Conservation (phyloP, 1,139 yeast species). For the Zygoascus meyerae region DNA sequence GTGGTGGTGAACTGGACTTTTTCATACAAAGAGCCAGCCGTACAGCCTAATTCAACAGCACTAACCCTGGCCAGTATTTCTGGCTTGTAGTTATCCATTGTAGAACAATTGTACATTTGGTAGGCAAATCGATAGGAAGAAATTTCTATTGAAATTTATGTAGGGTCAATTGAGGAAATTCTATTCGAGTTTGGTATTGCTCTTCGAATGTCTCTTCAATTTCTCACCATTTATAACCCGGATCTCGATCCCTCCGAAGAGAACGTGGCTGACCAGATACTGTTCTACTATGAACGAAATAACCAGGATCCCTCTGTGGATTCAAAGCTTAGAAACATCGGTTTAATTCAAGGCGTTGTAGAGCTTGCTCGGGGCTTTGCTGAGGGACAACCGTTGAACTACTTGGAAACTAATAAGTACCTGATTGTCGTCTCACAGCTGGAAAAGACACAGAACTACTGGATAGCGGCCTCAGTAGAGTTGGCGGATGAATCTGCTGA, state of each 20-base stretch:
- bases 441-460: slow-evolving; percentile 25
- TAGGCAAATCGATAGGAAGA: too few relatives aligned
- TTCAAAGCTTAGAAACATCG: slow-evolving; percentile 26
- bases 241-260: slow-evolving; percentile 25
- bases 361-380: slow-evolving; percentile 28
- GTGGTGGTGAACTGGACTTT: too few relatives aligned
- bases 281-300: slow-evolving; percentile 24
- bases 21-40: too few relatives aligned
- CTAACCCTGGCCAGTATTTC: too few relatives aligned
- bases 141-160: too few relatives aligned
- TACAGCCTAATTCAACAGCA: too few relatives aligned
- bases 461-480: slow-evolving; percentile 25
- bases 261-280: slow-evolving; percentile 26
- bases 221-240: slow-evolving; percentile 31
- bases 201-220: slow-evolving; percentile 15
- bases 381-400: slow-evolving; percentile 23
- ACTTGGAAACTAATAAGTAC: slow-evolving; percentile 26
- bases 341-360: slow-evolving; percentile 31
- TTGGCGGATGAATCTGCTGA: neutral
- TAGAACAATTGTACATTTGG: too few relatives aligned
- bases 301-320: slow-evolving; percentile 18
- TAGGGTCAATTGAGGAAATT: too few relatives aligned
- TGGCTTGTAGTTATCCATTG: too few relatives aligned
- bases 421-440: slow-evolving; percentile 24
- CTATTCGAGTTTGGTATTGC: neutral